phyloP scores from a whole-genome alignment of 2,329 filamentous ascomycete species.

The Fusarium abutilonis region DNA sequence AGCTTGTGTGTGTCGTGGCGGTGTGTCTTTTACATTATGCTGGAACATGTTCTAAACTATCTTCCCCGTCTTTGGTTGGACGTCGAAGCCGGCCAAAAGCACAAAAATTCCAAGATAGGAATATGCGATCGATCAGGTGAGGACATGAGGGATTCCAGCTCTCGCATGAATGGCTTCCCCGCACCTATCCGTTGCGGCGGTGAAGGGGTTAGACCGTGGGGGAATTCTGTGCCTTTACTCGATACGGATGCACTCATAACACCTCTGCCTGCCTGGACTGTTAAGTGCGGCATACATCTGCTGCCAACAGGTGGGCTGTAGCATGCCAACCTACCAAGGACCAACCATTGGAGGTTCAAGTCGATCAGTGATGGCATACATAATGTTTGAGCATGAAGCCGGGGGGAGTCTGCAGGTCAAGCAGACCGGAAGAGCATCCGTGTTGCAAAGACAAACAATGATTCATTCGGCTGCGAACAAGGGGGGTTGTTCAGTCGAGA shows the following conservation, averaged over 20 bases:
- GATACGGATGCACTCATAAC: conserved; percentile 36
- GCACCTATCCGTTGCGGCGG: conserved; percentile 27
- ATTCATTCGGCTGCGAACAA: conserved; percentile 19
- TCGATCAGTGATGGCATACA: conserved; percentile 23
- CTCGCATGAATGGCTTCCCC: conserved; percentile 24
- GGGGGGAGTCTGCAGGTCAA: conserved; percentile 34
- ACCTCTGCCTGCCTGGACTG: conserved; percentile 24
- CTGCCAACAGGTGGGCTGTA: conserved; percentile 23
- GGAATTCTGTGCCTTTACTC: conserved; percentile 13
- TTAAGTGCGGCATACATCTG: conserved; percentile 30
- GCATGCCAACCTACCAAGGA: conserved; percentile 30
- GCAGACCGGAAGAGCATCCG: conserved; percentile 20
- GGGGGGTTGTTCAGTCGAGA: conserved; percentile 20
- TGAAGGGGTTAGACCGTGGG: conserved; percentile 33
- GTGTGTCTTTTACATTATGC: conserved; percentile 24
- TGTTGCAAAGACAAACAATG: conserved; percentile 11
- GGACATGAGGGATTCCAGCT: conserved; percentile 17
- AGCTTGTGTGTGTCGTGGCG: conserved; percentile 16
- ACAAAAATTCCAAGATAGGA: conserved; percentile 22
- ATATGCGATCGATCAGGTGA: conserved; percentile 33
- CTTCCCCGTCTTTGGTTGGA: conserved; percentile 6
- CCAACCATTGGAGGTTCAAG: conserved; percentile 18
- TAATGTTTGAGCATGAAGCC: conserved; percentile 18
- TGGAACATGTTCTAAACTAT: conserved; percentile 24
- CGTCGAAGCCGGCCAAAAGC: conserved; percentile 8